Percentiles rank a stretch among this genome's conserved stretches.
Conservation (phyloP, 176 grass and related monocot genomes). For the Cocos nucifera region DNA sequence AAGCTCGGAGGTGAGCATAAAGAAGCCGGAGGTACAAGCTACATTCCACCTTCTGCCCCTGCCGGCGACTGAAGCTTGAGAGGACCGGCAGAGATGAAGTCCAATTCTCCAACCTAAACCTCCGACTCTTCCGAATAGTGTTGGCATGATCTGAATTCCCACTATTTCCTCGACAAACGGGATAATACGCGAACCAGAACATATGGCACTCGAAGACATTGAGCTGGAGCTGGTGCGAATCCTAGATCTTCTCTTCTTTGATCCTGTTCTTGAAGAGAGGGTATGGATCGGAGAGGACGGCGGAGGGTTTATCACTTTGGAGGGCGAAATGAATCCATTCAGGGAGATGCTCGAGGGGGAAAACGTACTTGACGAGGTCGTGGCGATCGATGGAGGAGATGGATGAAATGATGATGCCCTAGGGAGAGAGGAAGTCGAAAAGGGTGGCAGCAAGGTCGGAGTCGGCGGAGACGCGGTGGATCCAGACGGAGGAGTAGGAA, state of each 20-base stretch:
- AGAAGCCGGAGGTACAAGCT: conserved; percentile 64
- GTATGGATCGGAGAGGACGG: conserved; percentile 26
- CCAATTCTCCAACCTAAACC: conserved; percentile 53
- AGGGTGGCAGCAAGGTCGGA: conserved; percentile 31
- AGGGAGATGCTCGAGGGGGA: conserved; percentile 67
- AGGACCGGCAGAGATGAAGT: conserved; percentile 44
- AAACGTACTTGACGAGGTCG: conserved; percentile 51
- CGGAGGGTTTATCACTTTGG: conserved; percentile 10
- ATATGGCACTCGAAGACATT: conserved; percentile 77
- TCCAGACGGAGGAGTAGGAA: conserved; percentile 37
- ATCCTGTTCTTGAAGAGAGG: conserved; percentile 45
- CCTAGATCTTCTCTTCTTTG: conserved; percentile 30
- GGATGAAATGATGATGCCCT: conserved; percentile 54
- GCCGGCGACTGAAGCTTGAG: conserved; percentile 25
- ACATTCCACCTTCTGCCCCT: conserved; percentile 29
- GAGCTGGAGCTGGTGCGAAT: conserved; percentile 43
- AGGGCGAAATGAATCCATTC: conserved; percentile 55
- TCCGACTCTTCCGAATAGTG: conserved; percentile 2
- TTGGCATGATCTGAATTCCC: background rate
- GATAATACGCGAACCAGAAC: conserved; percentile 94
- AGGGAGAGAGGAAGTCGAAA: conserved; percentile 42
- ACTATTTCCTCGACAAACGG: conserved; percentile 28
- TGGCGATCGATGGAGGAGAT: conserved; percentile 41
- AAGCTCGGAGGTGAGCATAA: conserved; percentile 58
- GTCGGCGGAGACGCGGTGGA: conserved; percentile 40